These are phyloP conservation scores for Lepidopterella palustris DNA, from an alignment of 495 filamentous ascomycete species.

Conservation along the genomic window DNA sequence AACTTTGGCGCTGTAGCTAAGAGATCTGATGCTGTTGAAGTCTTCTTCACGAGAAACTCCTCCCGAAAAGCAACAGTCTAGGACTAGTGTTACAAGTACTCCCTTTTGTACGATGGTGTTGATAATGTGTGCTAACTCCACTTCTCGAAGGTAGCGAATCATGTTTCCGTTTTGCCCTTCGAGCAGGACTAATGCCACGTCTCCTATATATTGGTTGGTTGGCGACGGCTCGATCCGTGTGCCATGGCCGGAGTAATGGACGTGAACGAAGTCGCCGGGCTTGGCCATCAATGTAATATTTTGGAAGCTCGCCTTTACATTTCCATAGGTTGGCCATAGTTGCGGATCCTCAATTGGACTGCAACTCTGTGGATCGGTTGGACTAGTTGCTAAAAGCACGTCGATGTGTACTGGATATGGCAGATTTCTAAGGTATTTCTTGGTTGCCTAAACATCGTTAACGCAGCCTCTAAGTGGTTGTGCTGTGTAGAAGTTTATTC, in stretches of 20 bases:
- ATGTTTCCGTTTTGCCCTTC: background rate
- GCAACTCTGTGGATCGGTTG: background rate
- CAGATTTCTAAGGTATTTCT: background rate
- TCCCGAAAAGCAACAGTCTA: conserved; percentile 33
- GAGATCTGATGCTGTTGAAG: background rate
- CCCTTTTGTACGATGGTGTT: conserved; percentile 26
- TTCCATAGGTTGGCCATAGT: background rate
- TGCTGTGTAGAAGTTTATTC: background rate
- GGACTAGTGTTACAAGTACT: conserved; percentile 24
- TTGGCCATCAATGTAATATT: conserved; percentile 16
- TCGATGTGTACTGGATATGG: background rate
- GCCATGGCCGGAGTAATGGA: conserved; percentile 36
- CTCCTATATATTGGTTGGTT: conserved; percentile 3
- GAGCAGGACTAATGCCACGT: background rate
- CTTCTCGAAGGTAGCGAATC: background rate
- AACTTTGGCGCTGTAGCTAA: background rate
- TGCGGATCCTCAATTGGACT: background rate
- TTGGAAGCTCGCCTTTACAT: background rate
- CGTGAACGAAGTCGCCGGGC: conserved; percentile 31
- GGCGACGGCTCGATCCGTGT: conserved; percentile 4
- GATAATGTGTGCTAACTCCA: background rate
- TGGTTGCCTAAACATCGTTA: background rate
- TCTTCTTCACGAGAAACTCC: conserved; percentile 16
- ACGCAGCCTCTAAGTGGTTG: background rate
- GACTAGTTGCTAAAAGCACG: background rate